Conservation (phyloP, 352 stramenopile species). For the Phytophthora quininea region DNA sequence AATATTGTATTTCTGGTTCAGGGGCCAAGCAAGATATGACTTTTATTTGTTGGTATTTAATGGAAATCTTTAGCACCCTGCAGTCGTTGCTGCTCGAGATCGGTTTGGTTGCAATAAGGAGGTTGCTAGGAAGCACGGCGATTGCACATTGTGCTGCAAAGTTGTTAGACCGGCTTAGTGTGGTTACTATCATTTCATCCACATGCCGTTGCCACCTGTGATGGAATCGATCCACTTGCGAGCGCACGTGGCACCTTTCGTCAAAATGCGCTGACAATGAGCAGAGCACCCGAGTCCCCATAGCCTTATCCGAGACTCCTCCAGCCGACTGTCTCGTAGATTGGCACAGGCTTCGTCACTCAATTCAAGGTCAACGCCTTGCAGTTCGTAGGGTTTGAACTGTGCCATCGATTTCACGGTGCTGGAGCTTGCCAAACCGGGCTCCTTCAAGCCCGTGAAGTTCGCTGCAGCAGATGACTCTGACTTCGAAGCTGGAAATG, state of each 20-base stretch:
- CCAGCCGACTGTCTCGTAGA: slow-evolving; percentile 26
- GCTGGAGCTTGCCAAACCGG: slow-evolving; percentile 41
- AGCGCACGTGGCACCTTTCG: slow-evolving; percentile 40
- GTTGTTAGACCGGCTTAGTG: too few species aligned
- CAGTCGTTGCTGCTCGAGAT: too few species aligned
- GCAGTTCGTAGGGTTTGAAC: slow-evolving; percentile 30
- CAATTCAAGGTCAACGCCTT: slow-evolving; percentile 39
- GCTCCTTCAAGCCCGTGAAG: slow-evolving; percentile 34
- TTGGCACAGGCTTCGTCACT: slow-evolving; percentile 38
- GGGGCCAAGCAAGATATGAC: too few species aligned
- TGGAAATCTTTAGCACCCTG: too few species aligned
- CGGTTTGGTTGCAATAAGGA: too few species aligned
- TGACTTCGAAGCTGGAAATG: slow-evolving; percentile 24
- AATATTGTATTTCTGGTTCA: background rate
- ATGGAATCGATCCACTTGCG: slow-evolving; percentile 34
- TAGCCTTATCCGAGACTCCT: slow-evolving; percentile 30
- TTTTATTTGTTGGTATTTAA: too few species aligned
- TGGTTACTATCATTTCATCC: background rate
- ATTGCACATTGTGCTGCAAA: too few species aligned
- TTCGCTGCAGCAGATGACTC: slow-evolving; percentile 27
- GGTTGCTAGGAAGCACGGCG: too few species aligned
- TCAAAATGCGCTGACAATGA: slow-evolving; percentile 28
- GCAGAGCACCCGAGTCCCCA: slow-evolving; percentile 54
- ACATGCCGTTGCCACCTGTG: background rate
- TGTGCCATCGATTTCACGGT: slow-evolving; percentile 35